A percentile compares a stretch with the other conserved stretches of the same genome.
Conservation (phyloP, 306 rosid genomes). For the Lithocarpus polystachyus region DNA sequence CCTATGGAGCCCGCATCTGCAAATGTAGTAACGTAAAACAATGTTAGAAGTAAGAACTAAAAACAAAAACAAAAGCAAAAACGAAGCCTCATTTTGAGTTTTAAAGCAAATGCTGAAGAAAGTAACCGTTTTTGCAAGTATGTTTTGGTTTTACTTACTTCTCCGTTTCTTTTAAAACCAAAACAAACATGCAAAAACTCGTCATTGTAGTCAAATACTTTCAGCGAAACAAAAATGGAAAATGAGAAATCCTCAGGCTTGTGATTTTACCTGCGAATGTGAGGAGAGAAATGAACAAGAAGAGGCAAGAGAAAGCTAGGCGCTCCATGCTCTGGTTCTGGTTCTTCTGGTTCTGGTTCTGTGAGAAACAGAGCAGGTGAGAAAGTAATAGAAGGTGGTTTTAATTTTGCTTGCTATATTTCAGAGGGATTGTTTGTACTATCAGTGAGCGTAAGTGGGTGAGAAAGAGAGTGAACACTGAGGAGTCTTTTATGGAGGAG, state of each 20-base stretch:
- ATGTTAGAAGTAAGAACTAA: neutral
- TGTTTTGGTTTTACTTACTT: too few species aligned
- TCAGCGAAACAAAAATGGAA: neutral
- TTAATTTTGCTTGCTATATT: neutral
- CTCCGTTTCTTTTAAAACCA: neutral
- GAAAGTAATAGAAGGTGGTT: neutral
- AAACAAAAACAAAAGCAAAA: neutral
- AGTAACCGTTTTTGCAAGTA: too few species aligned
- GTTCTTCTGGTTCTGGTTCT: slow-evolving; percentile 17
- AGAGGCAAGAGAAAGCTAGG: slow-evolving; percentile 4
- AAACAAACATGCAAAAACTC: neutral
- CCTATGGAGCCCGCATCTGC: slow-evolving; percentile 81
- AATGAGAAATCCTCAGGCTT: neutral
- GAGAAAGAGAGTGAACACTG: neutral
- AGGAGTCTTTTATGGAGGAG: neutral
- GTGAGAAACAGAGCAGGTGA: slow-evolving; percentile 27
- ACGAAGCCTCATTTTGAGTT: neutral
- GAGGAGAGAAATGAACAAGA: slow-evolving; percentile 28
- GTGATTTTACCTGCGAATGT: slow-evolving; percentile 40
- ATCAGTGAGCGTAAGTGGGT: neutral
- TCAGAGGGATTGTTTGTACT: slow-evolving; percentile 10
- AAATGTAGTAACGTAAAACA: neutral
- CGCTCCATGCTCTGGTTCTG: slow-evolving; percentile 43
- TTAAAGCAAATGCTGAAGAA: neutral
- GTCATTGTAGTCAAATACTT: neutral